Percentiles rank a stretch among this genome's conserved stretches.
Evolutionary conservation across 176 grass and related monocot species (phyloP).

Genomic region (Pontederia paniculata): DNA sequence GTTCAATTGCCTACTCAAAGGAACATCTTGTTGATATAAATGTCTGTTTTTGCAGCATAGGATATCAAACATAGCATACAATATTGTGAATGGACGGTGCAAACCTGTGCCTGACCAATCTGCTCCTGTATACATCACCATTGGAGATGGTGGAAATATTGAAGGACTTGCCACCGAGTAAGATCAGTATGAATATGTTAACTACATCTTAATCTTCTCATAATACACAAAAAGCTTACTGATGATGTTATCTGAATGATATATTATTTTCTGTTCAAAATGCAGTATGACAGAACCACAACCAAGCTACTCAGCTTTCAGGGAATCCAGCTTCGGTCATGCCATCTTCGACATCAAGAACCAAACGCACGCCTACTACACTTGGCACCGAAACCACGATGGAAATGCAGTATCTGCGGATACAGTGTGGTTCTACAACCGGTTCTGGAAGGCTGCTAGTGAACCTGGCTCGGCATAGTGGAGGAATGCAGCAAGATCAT

Average conservation of each 20-base stretch:
- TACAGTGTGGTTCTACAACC: slow-evolving; percentile 68
- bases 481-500: neutral
- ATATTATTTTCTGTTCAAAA: slow-evolving; percentile 6
- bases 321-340: slow-evolving; percentile 88
- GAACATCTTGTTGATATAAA: too few species aligned
- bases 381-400: slow-evolving; percentile 84
- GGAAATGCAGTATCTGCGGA: slow-evolving; percentile 43
- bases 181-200: neutral
- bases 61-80: slow-evolving; percentile 65
- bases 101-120: slow-evolving; percentile 38
- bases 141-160: slow-evolving; percentile 73
- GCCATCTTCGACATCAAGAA: slow-evolving; percentile 90
- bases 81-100: slow-evolving; percentile 57
- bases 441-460: slow-evolving; percentile 28
- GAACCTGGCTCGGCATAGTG: too few species aligned
- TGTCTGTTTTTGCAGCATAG: slow-evolving; percentile 41
- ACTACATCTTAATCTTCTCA: neutral
- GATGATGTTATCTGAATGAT: neutral
- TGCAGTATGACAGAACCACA: slow-evolving; percentile 73
- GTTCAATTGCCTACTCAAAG: neutral
- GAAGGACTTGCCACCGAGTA: slow-evolving; percentile 84
- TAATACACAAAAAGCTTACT: neutral
- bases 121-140: slow-evolving; percentile 75
- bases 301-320: slow-evolving; percentile 78
- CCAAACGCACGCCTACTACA: slow-evolving; percentile 70